Conservation (phyloP, 441 rosid species). For the Gossypium schwendimanii region DNA sequence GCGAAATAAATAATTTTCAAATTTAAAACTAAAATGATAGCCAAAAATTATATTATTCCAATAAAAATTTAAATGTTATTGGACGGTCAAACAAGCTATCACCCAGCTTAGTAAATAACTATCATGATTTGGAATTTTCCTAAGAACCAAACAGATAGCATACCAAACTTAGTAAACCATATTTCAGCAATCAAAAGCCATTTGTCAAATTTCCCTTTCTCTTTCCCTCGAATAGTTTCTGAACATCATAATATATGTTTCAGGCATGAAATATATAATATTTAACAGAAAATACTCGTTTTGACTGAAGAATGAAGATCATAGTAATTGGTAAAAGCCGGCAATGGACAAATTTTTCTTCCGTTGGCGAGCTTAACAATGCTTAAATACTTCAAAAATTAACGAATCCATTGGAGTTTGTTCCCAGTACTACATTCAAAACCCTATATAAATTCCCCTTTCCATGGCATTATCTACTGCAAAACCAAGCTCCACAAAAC, state of each 20-base stretch:
- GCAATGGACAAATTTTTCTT: not conserved
- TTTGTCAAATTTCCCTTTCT: no score
- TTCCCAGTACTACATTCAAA: not conserved
- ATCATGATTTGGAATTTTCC: not conserved
- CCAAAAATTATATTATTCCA: no score
- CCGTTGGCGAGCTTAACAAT: not conserved
- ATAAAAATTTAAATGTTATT: no score
- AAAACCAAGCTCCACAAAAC: not conserved
- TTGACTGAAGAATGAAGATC: not conserved
- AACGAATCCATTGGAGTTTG: not conserved
- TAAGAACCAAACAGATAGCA: not conserved
- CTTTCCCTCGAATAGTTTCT: no score
- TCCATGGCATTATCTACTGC: not conserved
- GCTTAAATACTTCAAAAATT: not conserved
- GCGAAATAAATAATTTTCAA: no score
- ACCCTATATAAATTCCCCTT: not conserved
- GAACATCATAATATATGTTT: no score
- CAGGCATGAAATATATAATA: not conserved
- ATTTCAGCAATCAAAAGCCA: no score
- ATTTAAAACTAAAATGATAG: no score
- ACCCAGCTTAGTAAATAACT: not conserved
- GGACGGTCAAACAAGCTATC: not conserved
- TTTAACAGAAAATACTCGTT: not conserved
- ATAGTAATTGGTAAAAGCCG: not conserved
- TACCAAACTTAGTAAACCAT: not conserved